A percentile compares a stretch with the other conserved stretches of the same genome.
phyloP scores from a whole-genome alignment of 768 basidiomycete species.

The Boletus fagicola region DNA sequence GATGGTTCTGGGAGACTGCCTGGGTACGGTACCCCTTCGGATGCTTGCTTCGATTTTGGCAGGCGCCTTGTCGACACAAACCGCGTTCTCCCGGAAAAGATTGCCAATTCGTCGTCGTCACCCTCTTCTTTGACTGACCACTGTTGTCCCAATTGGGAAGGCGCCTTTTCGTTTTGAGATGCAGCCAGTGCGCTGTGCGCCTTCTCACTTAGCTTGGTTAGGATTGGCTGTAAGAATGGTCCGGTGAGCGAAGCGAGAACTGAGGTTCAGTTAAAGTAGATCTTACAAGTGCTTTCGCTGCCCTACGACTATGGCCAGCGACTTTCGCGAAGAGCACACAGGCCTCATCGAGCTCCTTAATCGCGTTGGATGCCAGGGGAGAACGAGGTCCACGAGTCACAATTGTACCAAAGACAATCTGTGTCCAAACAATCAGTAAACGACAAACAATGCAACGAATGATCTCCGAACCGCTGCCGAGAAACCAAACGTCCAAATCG shows the following conservation, averaged over 20 bases:
- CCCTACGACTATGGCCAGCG: slow-evolving; percentile 55
- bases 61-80: slow-evolving; percentile 52
- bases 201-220: slow-evolving; percentile 62
- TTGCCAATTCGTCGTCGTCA: slow-evolving; percentile 60
- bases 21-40: slow-evolving; percentile 1
- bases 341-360: slow-evolving; percentile 67
- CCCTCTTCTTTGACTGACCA: slow-evolving; percentile 56
- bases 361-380: slow-evolving; percentile 62
- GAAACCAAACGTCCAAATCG: slow-evolving; percentile 61
- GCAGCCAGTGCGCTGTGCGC: slow-evolving; percentile 54
- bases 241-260: slow-evolving; percentile 2
- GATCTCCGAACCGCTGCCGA: slow-evolving; percentile 45
- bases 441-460: neutral
- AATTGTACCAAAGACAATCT: slow-evolving; percentile 80
- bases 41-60: slow-evolving; percentile 17
- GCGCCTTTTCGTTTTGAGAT: slow-evolving; percentile 37
- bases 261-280: neutral
- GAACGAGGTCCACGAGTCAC: slow-evolving; percentile 72
- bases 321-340: slow-evolving; percentile 65
- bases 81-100: slow-evolving; percentile 66
- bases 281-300: slow-evolving; percentile 63
- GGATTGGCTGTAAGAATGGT: slow-evolving; percentile 43
- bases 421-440: slow-evolving; percentile 3
- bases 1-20: slow-evolving; percentile 1
- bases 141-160: slow-evolving; percentile 34